Base-by-base conservation (phyloP, 371 early-diverging fungal species). In the Phascolomyces articulosus region DNA sequence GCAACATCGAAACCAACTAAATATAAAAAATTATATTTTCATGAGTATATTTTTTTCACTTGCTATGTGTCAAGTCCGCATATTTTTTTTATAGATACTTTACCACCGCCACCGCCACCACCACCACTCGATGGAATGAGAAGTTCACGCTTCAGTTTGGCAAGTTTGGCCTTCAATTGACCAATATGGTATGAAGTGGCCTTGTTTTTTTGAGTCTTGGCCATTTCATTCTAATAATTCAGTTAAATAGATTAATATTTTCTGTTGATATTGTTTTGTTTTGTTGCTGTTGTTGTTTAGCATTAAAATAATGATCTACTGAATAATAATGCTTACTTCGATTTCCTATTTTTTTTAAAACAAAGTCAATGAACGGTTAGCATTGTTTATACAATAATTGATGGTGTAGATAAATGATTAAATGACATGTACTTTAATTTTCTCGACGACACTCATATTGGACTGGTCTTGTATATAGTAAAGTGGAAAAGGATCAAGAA, bases 161-260 rank as follows among this genome's bases (percentile, higher is more conserved):
- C 99, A 63, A 99, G 86, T 82, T 99, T 99, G 66, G 98, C 97
- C 78, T 98, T 99, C 66, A 99, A 86, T 60, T 97, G 90, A 82
- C 99, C 99, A 78, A 99, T 82, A 78, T 99, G 99, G 76, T 92
- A 93, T 65, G 96, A 94, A 61, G 99, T 99, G 48, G 99, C 95
- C 87, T 90, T 90, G 72, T 90, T 90, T 80, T 90, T 90, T 78
- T 90, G 90, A 65, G 90, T 90, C 67, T 82, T 77, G 70, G 90
- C 85, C 80, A 90, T 90, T 76, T 90, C 90, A 69, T 64, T 70
- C 83, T 83, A 78, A 23, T 8, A 27, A 58, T 9, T 6, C 31
- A 2, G 23, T 15, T 16, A 27, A 58, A 58, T 28, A 11, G 13
- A 26, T 15, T 18, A 28, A 55, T 31, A 9, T n/a, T n/a, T n/a